Percentiles rank a stretch among this genome's conserved stretches.
Conservation (phyloP, 2,329 filamentous ascomycete genomes). For the Verticillium nubilum region DNA sequence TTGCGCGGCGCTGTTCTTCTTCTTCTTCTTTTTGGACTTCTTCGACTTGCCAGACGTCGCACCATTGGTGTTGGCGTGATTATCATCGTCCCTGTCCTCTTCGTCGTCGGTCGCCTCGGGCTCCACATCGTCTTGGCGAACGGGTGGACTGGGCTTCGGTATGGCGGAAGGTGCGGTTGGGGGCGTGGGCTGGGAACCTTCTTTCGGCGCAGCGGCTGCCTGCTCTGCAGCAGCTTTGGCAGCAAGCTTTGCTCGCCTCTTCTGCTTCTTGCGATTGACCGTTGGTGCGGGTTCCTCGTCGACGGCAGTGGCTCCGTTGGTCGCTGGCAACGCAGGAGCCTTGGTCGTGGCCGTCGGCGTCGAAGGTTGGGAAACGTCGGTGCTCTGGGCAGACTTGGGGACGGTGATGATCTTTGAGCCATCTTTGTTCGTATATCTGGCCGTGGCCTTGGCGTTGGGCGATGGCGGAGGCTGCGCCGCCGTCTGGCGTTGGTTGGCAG, state of each 20-base stretch:
- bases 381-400: conserved; percentile 46
- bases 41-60: conserved; percentile 36
- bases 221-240: conserved; percentile 48
- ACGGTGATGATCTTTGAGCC: conserved; percentile 65
- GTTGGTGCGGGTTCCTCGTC: conserved; percentile 32
- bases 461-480: conserved; percentile 44
- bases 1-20: conserved; percentile 36
- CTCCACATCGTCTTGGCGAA: conserved; percentile 43
- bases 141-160: conserved; percentile 18
- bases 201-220: conserved; percentile 21
- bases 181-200: conserved; percentile 6
- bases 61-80: conserved; percentile 23
- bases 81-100: conserved; percentile 32
- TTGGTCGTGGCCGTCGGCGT: conserved; percentile 38
- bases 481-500: conserved; percentile 47
- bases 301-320: conserved; percentile 5
- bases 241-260: conserved; percentile 81
- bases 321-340: conserved; percentile 14
- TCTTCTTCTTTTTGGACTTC: conserved; percentile 68
- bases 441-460: conserved; percentile 44
- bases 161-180: conserved; percentile 24
- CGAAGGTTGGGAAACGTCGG: conserved; percentile 49
- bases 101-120: conserved; percentile 54
- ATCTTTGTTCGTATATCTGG: conserved; percentile 64
- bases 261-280: conserved; percentile 93